Base-by-base conservation (phyloP, 1,139 yeast species). In the Lodderomyces orthopsilosis region DNA sequence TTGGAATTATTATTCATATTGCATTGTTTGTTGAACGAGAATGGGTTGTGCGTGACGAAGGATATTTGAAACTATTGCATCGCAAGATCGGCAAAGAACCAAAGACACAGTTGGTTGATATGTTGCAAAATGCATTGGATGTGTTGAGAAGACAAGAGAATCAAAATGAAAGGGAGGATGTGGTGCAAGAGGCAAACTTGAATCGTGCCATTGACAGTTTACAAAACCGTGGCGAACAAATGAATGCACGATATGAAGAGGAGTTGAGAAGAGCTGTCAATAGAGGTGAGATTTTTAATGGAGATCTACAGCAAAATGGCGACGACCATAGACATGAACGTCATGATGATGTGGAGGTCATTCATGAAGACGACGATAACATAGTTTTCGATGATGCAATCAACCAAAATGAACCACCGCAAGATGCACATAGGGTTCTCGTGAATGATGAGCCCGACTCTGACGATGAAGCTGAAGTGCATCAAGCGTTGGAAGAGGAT, bases 11-110 rank as follows among this genome's bases (percentile, higher is more conserved):
- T 6, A 61, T 76, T 27, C 75, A 73, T 47, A 54, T 77, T 23
- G 76, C 80, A 2, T 49, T 80, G 7, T 78, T 79, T 55, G 68
- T 81, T 35, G 82, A 77, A 48, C 85, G 82, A 56, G 90, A 83
- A 54, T 81, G 85, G 80, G 84, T 85, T n/a, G 77, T 79, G 1
- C 66, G 81, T 43, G 93, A 85, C 57, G 81, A 81, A 39, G 87
- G 87, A 0, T 83, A 82, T 57, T 60, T 68, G 34, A 81, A 77
- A 55, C 65, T 83, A 55, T 65, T 84, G 19, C 57, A 72, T 43
- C 76, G 70, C 46, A 75, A 73, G 46, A 74, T 84, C 40, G 90
- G 90, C 4, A 73, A 74, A 35, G 83, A 77, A 48, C 79, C 76
- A 38, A 65, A 75, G 37, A 62, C 74, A 1, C 67, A 63, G 41